Evolutionary conservation across 2,329 filamentous ascomycete genomes (phyloP).

Genomic region (Penicillium sp.): DNA sequence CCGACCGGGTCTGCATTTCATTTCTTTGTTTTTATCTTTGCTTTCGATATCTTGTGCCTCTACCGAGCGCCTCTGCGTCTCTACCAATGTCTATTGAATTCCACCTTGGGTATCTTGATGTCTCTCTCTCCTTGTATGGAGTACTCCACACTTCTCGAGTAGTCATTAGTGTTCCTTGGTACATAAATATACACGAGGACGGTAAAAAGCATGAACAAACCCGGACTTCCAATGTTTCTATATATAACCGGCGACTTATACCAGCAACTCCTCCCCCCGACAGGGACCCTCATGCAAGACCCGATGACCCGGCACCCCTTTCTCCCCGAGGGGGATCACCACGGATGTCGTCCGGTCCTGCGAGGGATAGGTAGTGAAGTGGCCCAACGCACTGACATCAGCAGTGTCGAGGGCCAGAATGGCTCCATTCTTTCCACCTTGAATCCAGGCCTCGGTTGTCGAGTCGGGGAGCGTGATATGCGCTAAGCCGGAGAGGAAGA

Average conservation of each 20-base stretch:
- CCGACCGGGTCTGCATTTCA: conserved; percentile 9
- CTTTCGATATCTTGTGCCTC: conserved; percentile 12
- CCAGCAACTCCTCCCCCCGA: conserved; percentile 15
- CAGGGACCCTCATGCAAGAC: conserved; percentile 44
- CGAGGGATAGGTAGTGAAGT: conserved; percentile 43
- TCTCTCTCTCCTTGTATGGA: neutral
- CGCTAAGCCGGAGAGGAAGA: conserved; percentile 41
- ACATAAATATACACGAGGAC: neutral
- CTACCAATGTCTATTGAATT: conserved; percentile 7
- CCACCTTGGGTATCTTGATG: conserved; percentile 5
- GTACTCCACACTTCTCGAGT: neutral
- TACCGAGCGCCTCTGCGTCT: conserved; percentile 10
- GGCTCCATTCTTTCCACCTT: conserved; percentile 42
- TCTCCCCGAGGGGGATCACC: conserved; percentile 36
- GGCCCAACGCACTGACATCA: conserved; percentile 40
- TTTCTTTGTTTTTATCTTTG: conserved; percentile 5
- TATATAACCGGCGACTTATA: neutral
- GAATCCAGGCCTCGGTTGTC: conserved; percentile 35
- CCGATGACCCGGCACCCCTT: conserved; percentile 36
- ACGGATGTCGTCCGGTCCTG: conserved; percentile 36
- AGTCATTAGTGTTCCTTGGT: too few relatives aligned
- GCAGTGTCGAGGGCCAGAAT: conserved; percentile 45
- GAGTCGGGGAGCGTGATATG: conserved; percentile 44
- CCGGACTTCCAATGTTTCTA: neutral
- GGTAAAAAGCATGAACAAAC: neutral